Evolutionary conservation across 768 basidiomycete genomes (phyloP).

Genomic region (Chalciporus sphaerocephalus): DNA sequence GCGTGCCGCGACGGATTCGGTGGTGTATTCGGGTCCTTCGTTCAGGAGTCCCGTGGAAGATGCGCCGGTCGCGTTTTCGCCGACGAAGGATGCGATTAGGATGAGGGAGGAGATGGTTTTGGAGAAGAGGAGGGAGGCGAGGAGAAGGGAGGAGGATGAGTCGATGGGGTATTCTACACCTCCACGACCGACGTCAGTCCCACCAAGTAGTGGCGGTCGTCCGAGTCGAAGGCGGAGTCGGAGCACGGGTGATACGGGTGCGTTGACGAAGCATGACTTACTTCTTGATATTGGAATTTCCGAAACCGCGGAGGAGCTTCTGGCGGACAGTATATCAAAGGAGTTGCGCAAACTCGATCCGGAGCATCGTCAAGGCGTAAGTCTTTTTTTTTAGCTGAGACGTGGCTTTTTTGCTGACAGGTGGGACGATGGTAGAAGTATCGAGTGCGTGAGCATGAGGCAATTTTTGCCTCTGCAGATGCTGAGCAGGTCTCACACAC

Average conservation of each 20-base stretch:
- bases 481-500: slow-evolving; percentile 67
- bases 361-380: slow-evolving; percentile 26
- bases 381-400: slow-evolving; percentile 3
- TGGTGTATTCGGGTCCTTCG: slow-evolving; percentile 27
- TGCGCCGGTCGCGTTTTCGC: slow-evolving; percentile 39
- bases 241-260: slow-evolving; percentile 73
- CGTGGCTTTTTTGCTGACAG: slow-evolving; percentile 5
- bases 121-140: slow-evolving; percentile 62
- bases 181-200: slow-evolving; percentile 23
- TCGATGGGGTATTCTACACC: slow-evolving; percentile 34
- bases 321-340: slow-evolving; percentile 68
- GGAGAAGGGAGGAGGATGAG: slow-evolving; percentile 50
- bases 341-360: slow-evolving; percentile 60
- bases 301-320: slow-evolving; percentile 47
- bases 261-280: slow-evolving; percentile 31
- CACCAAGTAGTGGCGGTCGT: slow-evolving; percentile 37
- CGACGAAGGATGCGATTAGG: slow-evolving; percentile 64
- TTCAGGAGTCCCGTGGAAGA: slow-evolving; percentile 32
- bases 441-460: slow-evolving; percentile 73
- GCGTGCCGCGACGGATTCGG: slow-evolving; percentile 52
- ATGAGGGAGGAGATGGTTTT: slow-evolving; percentile 64
- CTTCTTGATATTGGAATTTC: slow-evolving; percentile 37
- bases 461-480: slow-evolving; percentile 78
- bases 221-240: slow-evolving; percentile 65
- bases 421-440: slow-evolving; percentile 55